These are phyloP conservation scores for Heliamphora exappendiculata DNA, from an alignment of 148 eudicot species.

Conservation along the genomic window DNA sequence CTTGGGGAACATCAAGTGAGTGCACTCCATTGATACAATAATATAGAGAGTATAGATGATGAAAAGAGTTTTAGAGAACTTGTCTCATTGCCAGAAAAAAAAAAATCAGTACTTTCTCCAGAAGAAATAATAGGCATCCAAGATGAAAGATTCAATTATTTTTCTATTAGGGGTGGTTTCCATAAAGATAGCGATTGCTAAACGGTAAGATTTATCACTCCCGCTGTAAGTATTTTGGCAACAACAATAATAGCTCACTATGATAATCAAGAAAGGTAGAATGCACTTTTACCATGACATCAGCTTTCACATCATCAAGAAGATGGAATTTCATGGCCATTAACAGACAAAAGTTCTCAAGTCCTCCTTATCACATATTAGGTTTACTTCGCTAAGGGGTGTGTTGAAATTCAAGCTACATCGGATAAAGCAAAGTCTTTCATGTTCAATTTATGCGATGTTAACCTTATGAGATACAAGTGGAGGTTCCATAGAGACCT, in stretches of 20 bases:
- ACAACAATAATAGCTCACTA: neutral
- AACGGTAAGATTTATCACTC: neutral
- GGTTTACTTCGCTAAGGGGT: no score
- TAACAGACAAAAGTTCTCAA: neutral
- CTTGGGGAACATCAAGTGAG: no score
- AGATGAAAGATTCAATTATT: no score
- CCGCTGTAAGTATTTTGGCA: neutral
- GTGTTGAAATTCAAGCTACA: no score
- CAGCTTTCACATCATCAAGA: neutral
- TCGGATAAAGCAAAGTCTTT: no score
- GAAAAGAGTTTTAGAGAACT: neutral
- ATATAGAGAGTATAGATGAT: no score
- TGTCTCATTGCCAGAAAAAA: neutral
- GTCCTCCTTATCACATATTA: no score
- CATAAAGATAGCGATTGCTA: neutral
- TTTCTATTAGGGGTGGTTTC: neutral
- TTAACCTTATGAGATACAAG: no score
- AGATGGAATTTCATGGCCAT: constrained; percentile 3
- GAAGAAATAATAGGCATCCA: neutral
- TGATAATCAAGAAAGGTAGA: neutral
- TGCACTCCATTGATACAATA: no score
- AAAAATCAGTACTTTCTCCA: neutral
- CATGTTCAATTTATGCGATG: no score
- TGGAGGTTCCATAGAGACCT: no score
- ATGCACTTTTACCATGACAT: neutral